Evolutionary conservation across 140 eudicot genomes (phyloP).

Genomic region (Oenanthe javanica): DNA sequence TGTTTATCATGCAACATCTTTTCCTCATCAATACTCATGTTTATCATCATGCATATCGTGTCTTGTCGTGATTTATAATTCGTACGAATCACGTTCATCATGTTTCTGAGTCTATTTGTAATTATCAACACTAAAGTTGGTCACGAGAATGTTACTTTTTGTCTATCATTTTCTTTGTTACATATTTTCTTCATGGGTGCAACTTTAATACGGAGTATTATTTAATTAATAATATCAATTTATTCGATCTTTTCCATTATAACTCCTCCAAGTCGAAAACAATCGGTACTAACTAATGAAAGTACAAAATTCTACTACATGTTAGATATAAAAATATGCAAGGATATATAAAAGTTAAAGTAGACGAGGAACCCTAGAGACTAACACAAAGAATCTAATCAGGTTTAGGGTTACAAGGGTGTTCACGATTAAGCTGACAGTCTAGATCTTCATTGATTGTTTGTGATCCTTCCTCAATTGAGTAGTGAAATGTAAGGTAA

Average conservation of each 20-base stretch:
- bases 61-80: not conserved
- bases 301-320: too few relatives aligned
- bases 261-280: too few relatives aligned
- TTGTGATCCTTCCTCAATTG: not conserved
- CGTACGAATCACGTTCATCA: not conserved
- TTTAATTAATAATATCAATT: too few relatives aligned
- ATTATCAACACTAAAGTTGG: not conserved
- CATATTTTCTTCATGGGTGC: not conserved
- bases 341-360: too few relatives aligned
- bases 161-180: not conserved
- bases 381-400: not conserved
- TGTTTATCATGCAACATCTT: not conserved
- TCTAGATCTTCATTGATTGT: not conserved
- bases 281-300: too few relatives aligned
- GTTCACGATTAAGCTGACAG: not conserved
- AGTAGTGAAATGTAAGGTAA: not conserved
- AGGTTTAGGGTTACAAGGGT: slow-evolving; percentile 1
- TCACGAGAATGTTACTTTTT: not conserved
- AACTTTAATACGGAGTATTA: too few relatives aligned
- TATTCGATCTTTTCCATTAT: too few relatives aligned
- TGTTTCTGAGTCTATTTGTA: not conserved
- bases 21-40: not conserved
- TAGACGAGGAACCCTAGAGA: not conserved
- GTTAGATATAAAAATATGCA: too few relatives aligned
- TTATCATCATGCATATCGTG: not conserved